A percentile compares a stretch with the other conserved stretches of the same genome.
Conservation (phyloP, 768 basidiomycete genomes). For the Thelephora ganbajun region DNA sequence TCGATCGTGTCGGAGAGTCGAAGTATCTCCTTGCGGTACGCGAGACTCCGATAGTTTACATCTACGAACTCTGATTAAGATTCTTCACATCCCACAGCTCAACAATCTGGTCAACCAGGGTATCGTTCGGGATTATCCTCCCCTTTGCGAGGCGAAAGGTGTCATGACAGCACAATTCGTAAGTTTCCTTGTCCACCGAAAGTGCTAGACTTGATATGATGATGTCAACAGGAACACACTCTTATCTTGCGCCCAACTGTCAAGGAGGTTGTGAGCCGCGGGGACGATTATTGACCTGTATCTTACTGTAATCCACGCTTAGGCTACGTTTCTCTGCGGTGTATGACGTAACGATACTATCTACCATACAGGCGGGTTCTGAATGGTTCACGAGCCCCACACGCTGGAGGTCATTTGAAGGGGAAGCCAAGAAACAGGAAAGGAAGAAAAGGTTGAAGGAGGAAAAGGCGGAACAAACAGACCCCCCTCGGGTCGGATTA, state of each 20-base stretch:
- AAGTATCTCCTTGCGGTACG: constrained; percentile 83
- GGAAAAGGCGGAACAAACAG: constrained; percentile 62
- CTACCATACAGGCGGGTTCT: too few species aligned
- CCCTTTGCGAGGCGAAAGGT: constrained; percentile 71
- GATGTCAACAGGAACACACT: constrained; percentile 56
- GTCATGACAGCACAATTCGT: constrained; percentile 94
- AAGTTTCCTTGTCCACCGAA: constrained; percentile 15
- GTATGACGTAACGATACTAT: too few species aligned
- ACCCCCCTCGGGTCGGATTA: constrained; percentile 81
- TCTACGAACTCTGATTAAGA: not conserved
- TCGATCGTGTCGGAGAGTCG: constrained; percentile 85
- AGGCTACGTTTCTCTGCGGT: not conserved
- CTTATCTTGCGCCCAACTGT: constrained; percentile 73
- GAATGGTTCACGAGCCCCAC: too few species aligned
- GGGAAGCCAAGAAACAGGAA: constrained; percentile 68
- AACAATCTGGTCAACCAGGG: constrained; percentile 83
- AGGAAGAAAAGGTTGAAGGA: constrained; percentile 90
- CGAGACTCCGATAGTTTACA: constrained; percentile 3
- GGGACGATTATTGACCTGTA: constrained; percentile 54
- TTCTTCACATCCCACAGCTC: constrained; percentile 31
- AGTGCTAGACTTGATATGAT: not conserved
- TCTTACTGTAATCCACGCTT: not conserved
- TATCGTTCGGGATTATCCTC: constrained; percentile 87
- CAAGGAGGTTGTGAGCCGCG: constrained; percentile 76
- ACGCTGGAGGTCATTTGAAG: too few species aligned